Conservation (phyloP, 169 alveolate genomes). For the Babesia sp. region DNA sequence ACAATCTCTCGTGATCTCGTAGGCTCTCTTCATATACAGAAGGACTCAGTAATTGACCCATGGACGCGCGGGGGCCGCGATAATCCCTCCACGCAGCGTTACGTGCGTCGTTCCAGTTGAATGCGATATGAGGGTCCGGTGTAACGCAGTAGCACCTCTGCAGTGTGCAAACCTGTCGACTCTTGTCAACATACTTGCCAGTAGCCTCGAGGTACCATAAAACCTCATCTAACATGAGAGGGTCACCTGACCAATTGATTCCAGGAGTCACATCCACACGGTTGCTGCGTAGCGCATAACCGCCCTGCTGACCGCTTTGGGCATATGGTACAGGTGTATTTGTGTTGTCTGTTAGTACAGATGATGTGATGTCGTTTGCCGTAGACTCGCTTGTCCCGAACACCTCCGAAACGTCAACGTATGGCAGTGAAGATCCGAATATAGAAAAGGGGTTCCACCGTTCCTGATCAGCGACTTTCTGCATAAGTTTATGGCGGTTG, state of each 20-base stretch:
- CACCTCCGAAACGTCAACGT: slow-evolving; percentile 74
- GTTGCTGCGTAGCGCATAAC: slow-evolving; percentile 24
- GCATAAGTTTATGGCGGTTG: slow-evolving; percentile 64
- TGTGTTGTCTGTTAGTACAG: not conserved
- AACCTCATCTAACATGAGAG: slow-evolving; percentile 43
- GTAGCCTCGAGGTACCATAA: slow-evolving; percentile 66
- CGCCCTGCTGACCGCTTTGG: slow-evolving; percentile 60
- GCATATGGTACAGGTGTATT: not conserved
- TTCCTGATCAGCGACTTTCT: slow-evolving; percentile 72
- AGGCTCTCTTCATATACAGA: slow-evolving; percentile 14
- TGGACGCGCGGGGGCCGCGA: slow-evolving; percentile 62
- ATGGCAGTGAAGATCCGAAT: slow-evolving; percentile 81
- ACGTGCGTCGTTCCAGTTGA: slow-evolving; percentile 64
- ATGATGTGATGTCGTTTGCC: not conserved
- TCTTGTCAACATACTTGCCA: slow-evolving; percentile 49
- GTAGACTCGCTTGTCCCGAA: slow-evolving; percentile 14
- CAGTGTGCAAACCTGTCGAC: slow-evolving; percentile 41
- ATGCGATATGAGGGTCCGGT: slow-evolving; percentile 60
- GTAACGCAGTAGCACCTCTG: slow-evolving; percentile 64
- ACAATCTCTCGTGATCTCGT: slow-evolving; percentile 12
- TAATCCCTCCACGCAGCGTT: slow-evolving; percentile 33
- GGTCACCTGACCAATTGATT: slow-evolving; percentile 58
- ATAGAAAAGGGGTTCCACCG: slow-evolving; percentile 83
- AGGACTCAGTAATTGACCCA: slow-evolving; percentile 46
- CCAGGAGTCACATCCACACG: slow-evolving; percentile 18